Evolutionary conservation across 495 filamentous ascomycete species (phyloP).

Genomic region (Penicillium tannophilum): DNA sequence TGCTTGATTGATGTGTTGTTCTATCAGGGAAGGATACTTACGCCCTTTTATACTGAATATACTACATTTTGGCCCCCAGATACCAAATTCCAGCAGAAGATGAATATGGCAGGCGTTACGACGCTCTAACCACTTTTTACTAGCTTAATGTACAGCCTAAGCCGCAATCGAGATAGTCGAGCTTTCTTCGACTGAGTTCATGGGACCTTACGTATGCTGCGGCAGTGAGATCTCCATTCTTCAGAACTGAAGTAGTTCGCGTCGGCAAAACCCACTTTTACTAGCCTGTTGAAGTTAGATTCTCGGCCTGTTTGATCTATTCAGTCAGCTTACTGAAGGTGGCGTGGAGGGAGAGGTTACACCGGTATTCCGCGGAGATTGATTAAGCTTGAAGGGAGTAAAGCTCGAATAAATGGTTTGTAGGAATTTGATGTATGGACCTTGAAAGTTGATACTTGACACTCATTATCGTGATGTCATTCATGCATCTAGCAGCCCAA

Average conservation of each 20-base stretch:
- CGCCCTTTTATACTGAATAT: background rate
- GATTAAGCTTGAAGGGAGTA: background rate
- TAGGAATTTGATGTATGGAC: too few species aligned
- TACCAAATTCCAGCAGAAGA: background rate
- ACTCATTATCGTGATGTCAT: too few species aligned
- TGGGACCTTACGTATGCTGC: background rate
- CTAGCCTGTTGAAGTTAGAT: background rate
- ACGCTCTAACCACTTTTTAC: background rate
- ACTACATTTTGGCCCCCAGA: background rate
- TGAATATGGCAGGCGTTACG: background rate
- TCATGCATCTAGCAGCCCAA: too few species aligned
- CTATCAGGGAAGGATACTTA: background rate
- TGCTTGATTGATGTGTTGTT: background rate
- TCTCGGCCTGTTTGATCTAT: background rate
- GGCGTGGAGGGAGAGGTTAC: background rate
- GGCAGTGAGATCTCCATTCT: background rate
- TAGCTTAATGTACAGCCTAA: background rate
- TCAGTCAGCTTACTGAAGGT: background rate
- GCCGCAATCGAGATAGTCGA: background rate
- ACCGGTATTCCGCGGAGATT: background rate
- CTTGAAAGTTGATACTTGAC: too few species aligned
- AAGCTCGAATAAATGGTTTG: too few species aligned
- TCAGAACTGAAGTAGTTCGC: background rate
- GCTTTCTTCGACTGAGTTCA: background rate
- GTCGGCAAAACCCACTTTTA: background rate